phyloP scores from a whole-genome alignment of 768 basidiomycete genomes.

The Rhodotorula graminis region DNA sequence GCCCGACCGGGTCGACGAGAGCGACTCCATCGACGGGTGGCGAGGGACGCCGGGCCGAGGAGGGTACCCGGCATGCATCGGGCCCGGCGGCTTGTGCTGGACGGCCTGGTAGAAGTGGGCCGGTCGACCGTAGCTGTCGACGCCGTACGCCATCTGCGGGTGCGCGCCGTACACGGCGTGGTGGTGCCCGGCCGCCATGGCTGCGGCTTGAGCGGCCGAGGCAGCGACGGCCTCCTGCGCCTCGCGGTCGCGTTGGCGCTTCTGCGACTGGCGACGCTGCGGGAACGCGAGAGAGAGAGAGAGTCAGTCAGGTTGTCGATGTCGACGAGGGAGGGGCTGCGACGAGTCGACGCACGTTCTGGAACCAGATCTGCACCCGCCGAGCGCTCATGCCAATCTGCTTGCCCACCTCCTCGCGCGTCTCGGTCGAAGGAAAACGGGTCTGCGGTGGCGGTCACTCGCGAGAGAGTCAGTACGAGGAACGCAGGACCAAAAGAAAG shows the following conservation, averaged over 20 bases:
- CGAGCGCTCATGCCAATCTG: slow-evolving; percentile 82
- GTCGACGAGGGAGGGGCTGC: too few relatives aligned
- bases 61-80: neutral
- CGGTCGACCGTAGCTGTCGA: neutral
- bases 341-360: slow-evolving; percentile 21
- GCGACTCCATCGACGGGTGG: slow-evolving; percentile 23
- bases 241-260: slow-evolving; percentile 37
- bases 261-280: slow-evolving; percentile 39
- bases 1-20: slow-evolving; percentile 16
- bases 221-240: slow-evolving; percentile 2
- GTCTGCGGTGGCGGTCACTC: slow-evolving; percentile 57
- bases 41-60: slow-evolving; percentile 11
- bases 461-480: neutral
- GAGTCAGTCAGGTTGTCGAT: accelerated
- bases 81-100: neutral
- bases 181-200: neutral
- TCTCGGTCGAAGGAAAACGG: slow-evolving; percentile 78
- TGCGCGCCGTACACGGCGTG: slow-evolving; percentile 11
- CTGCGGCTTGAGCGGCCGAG: neutral
- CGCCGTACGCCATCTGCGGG: neutral
- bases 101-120: slow-evolving; percentile 12
- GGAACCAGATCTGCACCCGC: slow-evolving; percentile 63
- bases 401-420: slow-evolving; percentile 80
- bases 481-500: neutral
- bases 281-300: too few relatives aligned